Base-by-base conservation (phyloP, 75 land plant species). In the Selaginella tamariscina region DNA sequence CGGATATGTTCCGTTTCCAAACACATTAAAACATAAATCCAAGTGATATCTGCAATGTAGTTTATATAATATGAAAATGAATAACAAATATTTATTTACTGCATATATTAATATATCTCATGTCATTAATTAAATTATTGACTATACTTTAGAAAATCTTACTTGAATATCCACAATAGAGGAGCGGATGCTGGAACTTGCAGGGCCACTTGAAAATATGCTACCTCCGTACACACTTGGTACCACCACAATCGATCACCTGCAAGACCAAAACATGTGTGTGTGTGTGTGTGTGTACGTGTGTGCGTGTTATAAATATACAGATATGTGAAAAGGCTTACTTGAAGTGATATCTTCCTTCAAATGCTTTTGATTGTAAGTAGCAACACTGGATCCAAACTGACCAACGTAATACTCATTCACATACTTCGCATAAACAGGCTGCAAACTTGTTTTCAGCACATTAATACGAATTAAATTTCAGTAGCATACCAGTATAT, bases 151-250 rank as follows among this genome's bases (percentile, higher is more conserved):
- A 39, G 15, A 2, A 21, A 26, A 23, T 15, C 74, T 68, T 73
- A 83, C 97, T 75, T 84, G 68, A 79, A n/a, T 56, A 76, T 93
- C 78, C 9, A 93, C 84, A 44, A 77, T 79, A 30, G 85, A 54
- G 24, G 99, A 90, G 23, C 99, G 96, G 28, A 95, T 73, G 71
- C 89, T 95, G 64, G 89, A 90, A 75, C 85, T 79, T 49, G 73
- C 9, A 30, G 99, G 96, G 99, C 96, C 24, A 89, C 98, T 71
- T 95, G 99, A 65, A 95, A 95, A 70, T 82, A 90, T 0, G 96
- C 99, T 70, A 95, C 88, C 70, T 95, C 99, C 29, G 87, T 90
- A 69, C 99, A 95, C 56, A 95, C 99, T 77, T 95, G 99, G 76
- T 83, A 95, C 99, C 99, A 95, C 96, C 99, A 95, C 68, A 83